phyloP scores from a whole-genome alignment of 1,284 basidiomycete genomes.

The Grifola frondosa region DNA sequence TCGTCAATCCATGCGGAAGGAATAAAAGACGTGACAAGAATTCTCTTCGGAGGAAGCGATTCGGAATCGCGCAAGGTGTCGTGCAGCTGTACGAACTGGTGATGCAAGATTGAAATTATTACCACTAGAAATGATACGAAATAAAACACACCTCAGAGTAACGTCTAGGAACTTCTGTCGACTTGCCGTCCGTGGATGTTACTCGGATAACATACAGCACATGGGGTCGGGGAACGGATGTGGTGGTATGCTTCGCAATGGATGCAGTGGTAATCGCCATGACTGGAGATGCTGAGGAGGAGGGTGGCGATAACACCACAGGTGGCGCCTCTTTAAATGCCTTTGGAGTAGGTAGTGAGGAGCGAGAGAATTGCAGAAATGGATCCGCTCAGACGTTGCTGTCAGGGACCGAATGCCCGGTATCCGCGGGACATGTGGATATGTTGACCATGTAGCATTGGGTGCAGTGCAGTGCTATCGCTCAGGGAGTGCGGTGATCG shows the following conservation, averaged over 20 bases:
- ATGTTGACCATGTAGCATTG: too few relatives aligned
- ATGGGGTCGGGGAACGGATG: slow-evolving; percentile 50
- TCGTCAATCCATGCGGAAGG: slow-evolving; percentile 57
- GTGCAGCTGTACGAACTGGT: slow-evolving; percentile 47
- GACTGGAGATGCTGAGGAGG: slow-evolving; percentile 4
- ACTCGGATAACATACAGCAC: slow-evolving; percentile 47
- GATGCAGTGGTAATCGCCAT: slow-evolving; percentile 24
- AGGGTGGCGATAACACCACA: too few relatives aligned
- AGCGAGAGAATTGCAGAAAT: too few relatives aligned
- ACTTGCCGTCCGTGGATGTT: slow-evolving; percentile 34
- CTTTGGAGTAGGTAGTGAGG: too few relatives aligned
- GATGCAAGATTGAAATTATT: background rate
- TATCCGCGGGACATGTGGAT: too few relatives aligned
- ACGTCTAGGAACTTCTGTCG: slow-evolving; percentile 37
- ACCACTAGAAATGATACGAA: background rate
- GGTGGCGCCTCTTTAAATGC: too few relatives aligned
- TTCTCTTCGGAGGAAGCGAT: slow-evolving; percentile 48
- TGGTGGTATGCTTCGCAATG: slow-evolving; percentile 47
- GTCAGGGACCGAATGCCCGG: too few relatives aligned
- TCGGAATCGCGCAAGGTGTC: slow-evolving; percentile 35
- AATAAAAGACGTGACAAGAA: slow-evolving; percentile 45
- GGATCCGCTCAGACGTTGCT: too few relatives aligned
- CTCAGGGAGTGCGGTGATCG: too few relatives aligned
- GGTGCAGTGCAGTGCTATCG: too few relatives aligned
- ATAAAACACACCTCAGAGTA: slow-evolving; percentile 49